A percentile compares a stretch with the other conserved stretches of the same genome.
These are phyloP conservation scores for Macrophomina tecta DNA, from an alignment of 2,329 filamentous ascomycete species.

Conservation along the genomic window DNA sequence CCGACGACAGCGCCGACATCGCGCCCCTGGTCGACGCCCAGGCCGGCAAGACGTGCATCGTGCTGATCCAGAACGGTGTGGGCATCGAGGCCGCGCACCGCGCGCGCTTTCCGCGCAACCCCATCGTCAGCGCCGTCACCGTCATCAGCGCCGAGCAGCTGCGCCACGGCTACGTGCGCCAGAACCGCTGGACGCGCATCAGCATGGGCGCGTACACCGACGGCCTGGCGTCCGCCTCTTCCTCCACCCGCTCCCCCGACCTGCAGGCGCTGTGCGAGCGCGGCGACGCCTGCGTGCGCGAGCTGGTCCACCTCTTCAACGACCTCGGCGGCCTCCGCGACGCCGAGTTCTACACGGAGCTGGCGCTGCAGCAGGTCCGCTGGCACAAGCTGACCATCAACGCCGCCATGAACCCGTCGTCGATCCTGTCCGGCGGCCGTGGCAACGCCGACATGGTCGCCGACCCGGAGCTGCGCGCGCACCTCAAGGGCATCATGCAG, in stretches of 20 bases:
- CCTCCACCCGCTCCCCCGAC: conserved; percentile 28
- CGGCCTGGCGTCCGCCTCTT: conserved; percentile 41
- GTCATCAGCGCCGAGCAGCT: conserved; percentile 63
- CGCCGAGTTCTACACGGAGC: conserved; percentile 67
- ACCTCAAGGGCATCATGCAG: conserved; percentile 52
- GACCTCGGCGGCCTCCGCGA: conserved; percentile 68
- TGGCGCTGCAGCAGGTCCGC: conserved; percentile 68
- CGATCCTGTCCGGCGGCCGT: conserved; percentile 60
- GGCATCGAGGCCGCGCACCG: conserved; percentile 64
- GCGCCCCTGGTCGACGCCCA: conserved; percentile 43
- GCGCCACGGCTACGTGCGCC: conserved; percentile 65
- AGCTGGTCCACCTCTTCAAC: conserved; percentile 62
- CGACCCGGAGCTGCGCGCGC: conserved; percentile 36
- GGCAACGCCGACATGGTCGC: conserved; percentile 57
- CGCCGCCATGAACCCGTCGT: conserved; percentile 66
- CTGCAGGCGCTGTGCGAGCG: conserved; percentile 40
- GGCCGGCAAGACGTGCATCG: conserved; percentile 57
- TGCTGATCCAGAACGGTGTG: conserved; percentile 68
- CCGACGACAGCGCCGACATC: conserved; percentile 43
- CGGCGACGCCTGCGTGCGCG: conserved; percentile 53
- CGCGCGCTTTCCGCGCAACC: conserved; percentile 55
- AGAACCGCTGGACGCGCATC: conserved; percentile 77
- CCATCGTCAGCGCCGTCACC: conserved; percentile 62
- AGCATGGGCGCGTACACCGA: conserved; percentile 71
- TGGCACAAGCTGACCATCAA: conserved; percentile 69